These are phyloP conservation scores for Myriosclerotinia scirpicola DNA, from an alignment of 2,329 filamentous ascomycete species.

Conservation along the genomic window DNA sequence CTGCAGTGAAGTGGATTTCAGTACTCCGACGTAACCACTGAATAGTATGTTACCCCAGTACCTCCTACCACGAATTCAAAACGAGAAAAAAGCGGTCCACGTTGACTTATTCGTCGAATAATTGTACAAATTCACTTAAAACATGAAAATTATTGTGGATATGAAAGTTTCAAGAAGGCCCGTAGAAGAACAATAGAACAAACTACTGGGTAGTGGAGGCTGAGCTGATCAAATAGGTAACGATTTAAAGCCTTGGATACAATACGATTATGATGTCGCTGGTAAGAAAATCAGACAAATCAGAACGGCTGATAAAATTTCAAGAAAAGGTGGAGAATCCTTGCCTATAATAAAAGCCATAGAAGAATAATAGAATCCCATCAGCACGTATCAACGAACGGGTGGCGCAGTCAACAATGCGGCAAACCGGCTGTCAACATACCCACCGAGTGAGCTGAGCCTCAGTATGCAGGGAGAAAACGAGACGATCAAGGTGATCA, in stretches of 20 bases:
- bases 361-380: not conserved
- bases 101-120: not conserved
- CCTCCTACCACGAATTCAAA: not conserved
- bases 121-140: not conserved
- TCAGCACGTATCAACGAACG: not conserved
- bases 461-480: not conserved
- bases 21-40: not conserved
- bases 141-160: not conserved
- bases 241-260: not conserved
- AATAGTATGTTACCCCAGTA: slow-evolving; percentile 4
- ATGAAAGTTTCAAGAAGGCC: slow-evolving; percentile 5
- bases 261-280: slow-evolving; percentile 8
- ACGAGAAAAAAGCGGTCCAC: not conserved
- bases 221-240: slow-evolving; percentile 18
- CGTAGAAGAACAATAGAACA: slow-evolving; percentile 1
- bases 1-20: slow-evolving; percentile 23
- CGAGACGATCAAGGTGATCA: not conserved
- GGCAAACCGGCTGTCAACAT: not conserved
- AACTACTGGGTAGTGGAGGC: slow-evolving; percentile 1
- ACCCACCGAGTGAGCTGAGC: slow-evolving; percentile 8
- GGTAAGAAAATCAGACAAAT: not conserved
- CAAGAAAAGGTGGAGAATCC: not conserved
- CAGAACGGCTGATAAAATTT: slow-evolving; percentile 2
- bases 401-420: slow-evolving; percentile 3
- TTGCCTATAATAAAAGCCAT: not conserved